Evolutionary conservation across 148 eudicot species (phyloP).

Genomic region (Rhododendron molle): DNA sequence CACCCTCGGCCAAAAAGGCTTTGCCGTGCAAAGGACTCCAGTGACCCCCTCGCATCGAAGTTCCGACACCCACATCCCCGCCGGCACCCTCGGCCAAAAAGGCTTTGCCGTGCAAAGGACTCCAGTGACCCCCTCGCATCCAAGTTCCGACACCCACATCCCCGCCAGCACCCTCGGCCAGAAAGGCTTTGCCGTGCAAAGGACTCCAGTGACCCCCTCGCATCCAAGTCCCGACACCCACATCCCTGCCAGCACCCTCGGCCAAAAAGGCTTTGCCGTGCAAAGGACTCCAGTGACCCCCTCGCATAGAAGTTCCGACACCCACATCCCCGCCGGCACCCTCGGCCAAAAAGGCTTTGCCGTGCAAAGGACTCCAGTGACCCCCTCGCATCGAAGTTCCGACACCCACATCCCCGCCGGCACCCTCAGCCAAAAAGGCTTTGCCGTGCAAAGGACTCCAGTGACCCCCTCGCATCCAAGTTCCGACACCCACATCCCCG

Average conservation of each 20-base stretch:
- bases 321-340: neutral
- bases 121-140: too few species aligned
- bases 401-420: neutral
- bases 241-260: neutral
- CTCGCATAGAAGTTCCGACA: too few species aligned
- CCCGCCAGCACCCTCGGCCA: too few species aligned
- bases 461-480: too few species aligned
- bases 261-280: too few species aligned
- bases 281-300: too few species aligned
- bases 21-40: too few species aligned
- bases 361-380: too few species aligned
- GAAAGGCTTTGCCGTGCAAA: neutral
- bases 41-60: neutral
- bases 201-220: neutral
- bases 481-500: too few species aligned
- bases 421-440: neutral
- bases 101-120: neutral
- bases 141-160: too few species aligned
- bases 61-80: neutral
- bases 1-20: slow-evolving; percentile 1
- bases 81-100: neutral
- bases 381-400: neutral
- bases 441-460: neutral
- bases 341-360: neutral
- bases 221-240: neutral